Percentiles rank a stretch among this genome's conserved stretches.
These are phyloP conservation scores for Allodekkera sacchari DNA, from an alignment of 805 yeast genomes.

Conservation along the genomic window DNA sequence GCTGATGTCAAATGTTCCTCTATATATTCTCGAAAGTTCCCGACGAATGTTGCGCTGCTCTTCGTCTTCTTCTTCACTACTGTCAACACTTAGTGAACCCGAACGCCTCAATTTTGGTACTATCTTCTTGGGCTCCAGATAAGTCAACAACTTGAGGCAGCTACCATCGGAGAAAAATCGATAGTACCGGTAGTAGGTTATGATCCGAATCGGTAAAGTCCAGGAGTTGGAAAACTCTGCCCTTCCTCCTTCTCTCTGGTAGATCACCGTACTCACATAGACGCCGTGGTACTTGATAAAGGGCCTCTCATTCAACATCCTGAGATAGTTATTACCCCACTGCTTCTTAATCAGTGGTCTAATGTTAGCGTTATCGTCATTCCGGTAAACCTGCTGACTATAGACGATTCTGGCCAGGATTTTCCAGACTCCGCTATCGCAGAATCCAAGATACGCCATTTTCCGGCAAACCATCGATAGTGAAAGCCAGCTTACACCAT, in stretches of 20 bases:
- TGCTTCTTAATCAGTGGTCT: slow-evolving; percentile 25
- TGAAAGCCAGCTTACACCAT: slow-evolving; percentile 60
- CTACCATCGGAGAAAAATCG: slow-evolving; percentile 76
- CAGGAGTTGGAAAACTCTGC: slow-evolving; percentile 58
- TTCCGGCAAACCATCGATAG: slow-evolving; percentile 52
- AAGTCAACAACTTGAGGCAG: slow-evolving; percentile 60
- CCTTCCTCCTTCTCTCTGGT: slow-evolving; percentile 75
- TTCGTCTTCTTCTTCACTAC: neutral
- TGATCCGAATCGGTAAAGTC: slow-evolving; percentile 70
- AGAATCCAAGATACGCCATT: slow-evolving; percentile 50
- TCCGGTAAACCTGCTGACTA: slow-evolving; percentile 45
- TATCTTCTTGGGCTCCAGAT: slow-evolving; percentile 61
- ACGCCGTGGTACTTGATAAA: slow-evolving; percentile 74
- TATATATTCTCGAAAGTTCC: slow-evolving; percentile 29
- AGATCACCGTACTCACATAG: slow-evolving; percentile 78
- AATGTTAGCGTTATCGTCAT: slow-evolving; percentile 29
- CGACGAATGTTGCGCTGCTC: slow-evolving; percentile 2
- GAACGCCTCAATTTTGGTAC: slow-evolving; percentile 40
- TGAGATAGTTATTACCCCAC: slow-evolving; percentile 38
- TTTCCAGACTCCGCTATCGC: slow-evolving; percentile 41
- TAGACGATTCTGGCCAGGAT: slow-evolving; percentile 42
- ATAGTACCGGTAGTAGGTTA: slow-evolving; percentile 80
- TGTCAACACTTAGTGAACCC: neutral
- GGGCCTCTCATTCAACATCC: slow-evolving; percentile 59
- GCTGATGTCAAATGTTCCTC: slow-evolving; percentile 52